Evolutionary conservation across 2,329 filamentous ascomycete genomes (phyloP).

Genomic region (Monosporascus cannonballus): DNA sequence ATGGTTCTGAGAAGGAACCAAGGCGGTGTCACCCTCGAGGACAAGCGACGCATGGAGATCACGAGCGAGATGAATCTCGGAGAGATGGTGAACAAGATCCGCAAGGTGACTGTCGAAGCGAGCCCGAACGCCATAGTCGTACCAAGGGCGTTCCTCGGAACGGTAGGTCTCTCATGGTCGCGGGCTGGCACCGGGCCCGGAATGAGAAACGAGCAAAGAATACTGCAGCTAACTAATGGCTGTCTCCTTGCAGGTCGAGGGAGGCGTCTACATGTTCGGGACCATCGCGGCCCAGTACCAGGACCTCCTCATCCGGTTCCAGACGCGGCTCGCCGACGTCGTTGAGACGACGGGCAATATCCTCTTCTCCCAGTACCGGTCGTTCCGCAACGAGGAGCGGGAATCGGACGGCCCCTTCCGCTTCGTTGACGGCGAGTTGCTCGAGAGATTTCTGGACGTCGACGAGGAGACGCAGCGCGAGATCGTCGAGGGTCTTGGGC

Average conservation of each 20-base stretch:
- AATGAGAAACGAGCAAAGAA: not conserved
- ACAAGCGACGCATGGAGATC: slow-evolving; percentile 63
- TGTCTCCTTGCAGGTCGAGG: slow-evolving; percentile 62
- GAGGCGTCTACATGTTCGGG: slow-evolving; percentile 84
- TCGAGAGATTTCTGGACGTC: slow-evolving; percentile 77
- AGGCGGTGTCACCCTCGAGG: slow-evolving; percentile 67
- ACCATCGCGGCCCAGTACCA: slow-evolving; percentile 66
- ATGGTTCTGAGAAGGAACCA: slow-evolving; percentile 70
- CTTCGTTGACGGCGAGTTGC: slow-evolving; percentile 87
- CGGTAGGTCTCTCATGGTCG: slow-evolving; percentile 50
- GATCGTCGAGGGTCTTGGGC: slow-evolving; percentile 50
- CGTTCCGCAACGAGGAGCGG: slow-evolving; percentile 67
- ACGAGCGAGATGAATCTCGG: slow-evolving; percentile 80
- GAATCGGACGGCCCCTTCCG: slow-evolving; percentile 71
- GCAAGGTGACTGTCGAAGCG: slow-evolving; percentile 62
- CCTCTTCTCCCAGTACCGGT: slow-evolving; percentile 73
- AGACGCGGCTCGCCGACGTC: slow-evolving; percentile 60
- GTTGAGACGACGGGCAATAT: slow-evolving; percentile 67
- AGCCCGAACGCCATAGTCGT: slow-evolving; percentile 61
- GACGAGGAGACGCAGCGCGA: slow-evolving; percentile 50
- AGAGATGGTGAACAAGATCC: slow-evolving; percentile 89
- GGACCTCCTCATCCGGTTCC: slow-evolving; percentile 77
- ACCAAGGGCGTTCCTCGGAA: slow-evolving; percentile 82
- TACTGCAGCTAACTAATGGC: slow-evolving; percentile 11
- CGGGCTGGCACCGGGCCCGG: not conserved